Conservation (phyloP, 1,139 yeast genomes). For the Candida sanyaensis region DNA sequence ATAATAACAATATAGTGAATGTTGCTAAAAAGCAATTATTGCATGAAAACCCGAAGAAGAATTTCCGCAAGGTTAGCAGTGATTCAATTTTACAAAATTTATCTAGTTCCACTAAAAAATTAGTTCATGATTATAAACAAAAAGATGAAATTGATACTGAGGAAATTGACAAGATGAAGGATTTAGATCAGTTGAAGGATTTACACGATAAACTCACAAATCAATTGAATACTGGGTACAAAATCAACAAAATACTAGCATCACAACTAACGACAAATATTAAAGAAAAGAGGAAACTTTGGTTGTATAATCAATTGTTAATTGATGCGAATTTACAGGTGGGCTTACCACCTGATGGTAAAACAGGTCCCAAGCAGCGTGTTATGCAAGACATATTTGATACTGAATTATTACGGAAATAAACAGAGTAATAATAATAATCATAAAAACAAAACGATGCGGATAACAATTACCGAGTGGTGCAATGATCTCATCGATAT, state of each 20-base stretch:
- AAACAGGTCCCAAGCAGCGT: constrained; percentile 18
- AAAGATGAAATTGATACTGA: constrained; percentile 16
- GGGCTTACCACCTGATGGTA: constrained; percentile 34
- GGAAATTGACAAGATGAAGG: constrained; percentile 15
- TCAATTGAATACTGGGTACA: constrained; percentile 45
- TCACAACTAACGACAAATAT: constrained; percentile 39
- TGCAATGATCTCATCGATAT: neutral
- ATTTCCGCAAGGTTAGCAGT: constrained; percentile 6
- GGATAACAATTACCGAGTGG: neutral
- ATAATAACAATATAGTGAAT: constrained; percentile 10
- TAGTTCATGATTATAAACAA: constrained; percentile 7
- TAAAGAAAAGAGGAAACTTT: constrained; percentile 42
- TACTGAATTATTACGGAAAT: constrained; percentile 23
- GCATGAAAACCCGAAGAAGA: constrained; percentile 11
- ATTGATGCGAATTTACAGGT: constrained; percentile 50
- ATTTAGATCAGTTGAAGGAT: constrained; percentile 20
- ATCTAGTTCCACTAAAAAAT: constrained; percentile 7
- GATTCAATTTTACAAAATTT: constrained; percentile 10
- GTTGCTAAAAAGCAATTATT: constrained; percentile 15
- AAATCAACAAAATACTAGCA: constrained; percentile 48
- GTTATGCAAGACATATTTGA: constrained; percentile 34
- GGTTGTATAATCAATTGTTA: constrained; percentile 60
- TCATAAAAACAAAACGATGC: neutral
- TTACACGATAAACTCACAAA: constrained; percentile 21
- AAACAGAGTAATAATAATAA: neutral